Evolutionary conservation across 2,329 filamentous ascomycete species (phyloP).

Genomic region (Aspergillus fructus): DNA sequence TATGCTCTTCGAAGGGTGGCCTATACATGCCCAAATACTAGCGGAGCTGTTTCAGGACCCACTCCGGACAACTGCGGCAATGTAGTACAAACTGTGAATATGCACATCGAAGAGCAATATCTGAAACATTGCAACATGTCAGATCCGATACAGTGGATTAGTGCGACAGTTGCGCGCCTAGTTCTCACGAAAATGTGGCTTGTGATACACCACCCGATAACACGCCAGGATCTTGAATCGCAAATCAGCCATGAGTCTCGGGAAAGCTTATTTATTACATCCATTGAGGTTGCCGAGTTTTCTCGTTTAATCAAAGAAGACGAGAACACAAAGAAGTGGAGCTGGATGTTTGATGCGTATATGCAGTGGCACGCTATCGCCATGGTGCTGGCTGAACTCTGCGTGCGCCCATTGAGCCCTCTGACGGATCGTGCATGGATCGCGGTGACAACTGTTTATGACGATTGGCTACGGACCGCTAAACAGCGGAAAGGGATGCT

Average conservation of each 20-base stretch:
- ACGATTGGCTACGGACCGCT: slow-evolving; percentile 33
- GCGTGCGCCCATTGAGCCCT: slow-evolving; percentile 55
- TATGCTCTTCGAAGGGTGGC: slow-evolving; percentile 41
- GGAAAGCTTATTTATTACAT: slow-evolving; percentile 68
- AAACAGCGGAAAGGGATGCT: slow-evolving; percentile 55
- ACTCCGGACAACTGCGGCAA: slow-evolving; percentile 39
- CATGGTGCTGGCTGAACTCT: slow-evolving; percentile 56
- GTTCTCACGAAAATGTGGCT: slow-evolving; percentile 78
- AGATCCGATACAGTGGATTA: slow-evolving; percentile 64
- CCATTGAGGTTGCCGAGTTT: slow-evolving; percentile 74
- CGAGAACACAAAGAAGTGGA: slow-evolving; percentile 60
- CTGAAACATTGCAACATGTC: slow-evolving; percentile 52
- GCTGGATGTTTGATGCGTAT: slow-evolving; percentile 64
- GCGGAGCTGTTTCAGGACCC: slow-evolving; percentile 16
- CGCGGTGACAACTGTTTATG: slow-evolving; percentile 51
- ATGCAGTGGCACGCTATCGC: slow-evolving; percentile 62
- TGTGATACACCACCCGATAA: slow-evolving; percentile 71
- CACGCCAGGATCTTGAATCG: slow-evolving; percentile 56
- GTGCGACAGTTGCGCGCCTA: slow-evolving; percentile 66
- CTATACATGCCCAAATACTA: slow-evolving; percentile 32
- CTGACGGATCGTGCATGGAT: slow-evolving; percentile 61
- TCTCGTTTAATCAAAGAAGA: slow-evolving; percentile 66
- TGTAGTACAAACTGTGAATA: slow-evolving; percentile 54
- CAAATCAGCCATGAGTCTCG: slow-evolving; percentile 60
- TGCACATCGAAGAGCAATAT: slow-evolving; percentile 56